A percentile compares a stretch with the other conserved stretches of the same genome.
These are phyloP conservation scores for Epichloe brachyelytri DNA, from an alignment of 2,329 filamentous ascomycete genomes.

Conservation along the genomic window DNA sequence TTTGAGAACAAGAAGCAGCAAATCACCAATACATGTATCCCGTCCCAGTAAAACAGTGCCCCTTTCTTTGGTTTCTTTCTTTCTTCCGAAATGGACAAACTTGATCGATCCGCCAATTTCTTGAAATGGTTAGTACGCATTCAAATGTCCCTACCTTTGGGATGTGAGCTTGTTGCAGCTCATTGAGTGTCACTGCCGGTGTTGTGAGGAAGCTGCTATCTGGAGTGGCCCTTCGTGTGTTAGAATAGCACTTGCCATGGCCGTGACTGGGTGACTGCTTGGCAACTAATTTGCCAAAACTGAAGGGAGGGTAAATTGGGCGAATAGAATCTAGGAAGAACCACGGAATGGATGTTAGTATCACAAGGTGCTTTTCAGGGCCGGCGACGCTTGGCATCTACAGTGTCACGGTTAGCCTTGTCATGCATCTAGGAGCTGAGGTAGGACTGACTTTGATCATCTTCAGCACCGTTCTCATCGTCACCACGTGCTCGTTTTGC, in stretches of 20 bases:
- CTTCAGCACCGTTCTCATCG: constrained; percentile 8
- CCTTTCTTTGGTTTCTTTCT: not conserved
- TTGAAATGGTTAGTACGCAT: not conserved
- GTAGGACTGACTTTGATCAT: constrained; percentile 7
- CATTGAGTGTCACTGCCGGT: too few relatives aligned
- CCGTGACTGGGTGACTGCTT: not conserved
- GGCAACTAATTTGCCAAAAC: not conserved
- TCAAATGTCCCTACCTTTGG: not conserved
- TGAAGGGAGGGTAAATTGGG: not conserved
- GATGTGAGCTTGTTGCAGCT: not conserved
- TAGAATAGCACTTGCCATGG: not conserved
- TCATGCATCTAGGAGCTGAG: not conserved
- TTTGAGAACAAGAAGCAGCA: not conserved
- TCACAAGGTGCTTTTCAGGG: constrained; percentile 4
- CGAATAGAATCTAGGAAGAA: not conserved
- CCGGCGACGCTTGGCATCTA: constrained; percentile 11
- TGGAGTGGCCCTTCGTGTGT: not conserved
- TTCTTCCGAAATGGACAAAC: not conserved
- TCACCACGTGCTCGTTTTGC: constrained; percentile 9
- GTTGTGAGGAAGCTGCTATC: not conserved
- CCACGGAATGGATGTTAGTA: constrained; percentile 3
- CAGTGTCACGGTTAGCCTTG: constrained; percentile 3
- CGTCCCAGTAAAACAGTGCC: not conserved
- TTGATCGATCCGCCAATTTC: not conserved
- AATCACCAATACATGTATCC: not conserved